These are phyloP conservation scores for Solanum tacnaense DNA, from an alignment of 257 asterid species.

Conservation along the genomic window DNA sequence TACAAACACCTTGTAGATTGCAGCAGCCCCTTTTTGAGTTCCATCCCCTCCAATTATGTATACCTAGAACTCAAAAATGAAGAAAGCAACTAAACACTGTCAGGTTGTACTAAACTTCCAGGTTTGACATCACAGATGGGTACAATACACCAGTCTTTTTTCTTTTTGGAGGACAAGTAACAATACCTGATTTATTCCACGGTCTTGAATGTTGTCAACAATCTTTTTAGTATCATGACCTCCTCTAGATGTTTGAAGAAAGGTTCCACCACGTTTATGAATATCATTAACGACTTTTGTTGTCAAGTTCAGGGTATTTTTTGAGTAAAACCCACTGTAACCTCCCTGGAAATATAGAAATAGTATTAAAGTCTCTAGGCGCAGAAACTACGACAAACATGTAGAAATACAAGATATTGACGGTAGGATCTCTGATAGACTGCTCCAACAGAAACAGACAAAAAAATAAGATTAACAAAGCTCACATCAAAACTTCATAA, in stretches of 20 bases:
- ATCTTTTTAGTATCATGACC: slow-evolving; percentile 93
- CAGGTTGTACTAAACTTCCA: background rate
- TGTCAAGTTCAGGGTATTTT: slow-evolving; percentile 68
- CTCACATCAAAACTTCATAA: background rate
- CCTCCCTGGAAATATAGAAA: slow-evolving; percentile 60
- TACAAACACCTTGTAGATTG: slow-evolving; percentile 61
- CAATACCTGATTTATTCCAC: slow-evolving; percentile 84
- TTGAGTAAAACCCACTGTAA: slow-evolving; percentile 85
- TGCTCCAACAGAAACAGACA: background rate
- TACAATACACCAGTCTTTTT: background rate
- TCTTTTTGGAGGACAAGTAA: background rate
- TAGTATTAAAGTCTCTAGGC: background rate
- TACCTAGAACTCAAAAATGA: slow-evolving; percentile 43
- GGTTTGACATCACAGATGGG: background rate
- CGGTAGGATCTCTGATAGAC: background rate
- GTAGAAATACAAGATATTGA: background rate
- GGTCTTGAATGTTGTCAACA: slow-evolving; percentile 89
- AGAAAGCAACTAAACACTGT: background rate
- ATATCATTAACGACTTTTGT: slow-evolving; percentile 74
- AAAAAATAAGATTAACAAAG: background rate
- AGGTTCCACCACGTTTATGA: slow-evolving; percentile 94
- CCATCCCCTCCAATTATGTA: slow-evolving; percentile 99
- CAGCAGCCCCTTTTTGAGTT: slow-evolving; percentile 92
- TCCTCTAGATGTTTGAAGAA: slow-evolving; percentile 91
- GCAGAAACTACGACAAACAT: background rate